Evolutionary conservation across 2,329 filamentous ascomycete species (phyloP), one percentile per base, ranked within the genome.

Genomic region (Canariomyces notabilis): DNA sequence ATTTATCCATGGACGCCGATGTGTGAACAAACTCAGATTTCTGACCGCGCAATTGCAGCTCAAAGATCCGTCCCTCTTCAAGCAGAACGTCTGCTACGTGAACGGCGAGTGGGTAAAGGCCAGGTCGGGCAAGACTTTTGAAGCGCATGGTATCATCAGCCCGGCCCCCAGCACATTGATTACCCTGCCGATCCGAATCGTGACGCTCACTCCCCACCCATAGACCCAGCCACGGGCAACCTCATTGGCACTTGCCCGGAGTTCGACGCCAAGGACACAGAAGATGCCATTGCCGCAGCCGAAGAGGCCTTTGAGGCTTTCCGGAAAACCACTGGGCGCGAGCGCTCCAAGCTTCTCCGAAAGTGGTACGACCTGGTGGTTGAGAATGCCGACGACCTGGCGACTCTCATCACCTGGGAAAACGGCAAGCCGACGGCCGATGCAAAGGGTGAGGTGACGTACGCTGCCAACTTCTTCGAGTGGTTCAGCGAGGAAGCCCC

Each of bases 51-150:
- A 12, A 39, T 16, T n/a, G n/a, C 50, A 89, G 83, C 79, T 91
- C 60, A 87, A 82, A 61, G 87, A 91, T 58, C 79, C 80, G 29
- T 87, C 85, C 19, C 78, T 98, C 50, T 79, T 97, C 60, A 96
- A 94, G 72, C 80, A 84, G 57, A 79, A 90, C 63, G 78, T 80
- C 49, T 80, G 82, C 60, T 96, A 91, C 63, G 83, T 97, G 61
- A 91, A 98, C 64, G 93, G 93, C 61, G 79, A 95, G 77, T 98
- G 90, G 87, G 79, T 94, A 52, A 76, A 78, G 58, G 87, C 91
- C 57, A 80, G 82, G 61, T 95, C 89, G 1, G 88, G 89, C 62
- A 83, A 94, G 77, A 95, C 89, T 37, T 98, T 97, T 66, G 83
- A 93, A 64, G 87, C 96, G 50, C 75, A 79, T 54, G 85, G 82